Evolutionary conservation across 176 grass and related monocot genomes (phyloP).

Genomic region (Hyparrhenia diplandra): DNA sequence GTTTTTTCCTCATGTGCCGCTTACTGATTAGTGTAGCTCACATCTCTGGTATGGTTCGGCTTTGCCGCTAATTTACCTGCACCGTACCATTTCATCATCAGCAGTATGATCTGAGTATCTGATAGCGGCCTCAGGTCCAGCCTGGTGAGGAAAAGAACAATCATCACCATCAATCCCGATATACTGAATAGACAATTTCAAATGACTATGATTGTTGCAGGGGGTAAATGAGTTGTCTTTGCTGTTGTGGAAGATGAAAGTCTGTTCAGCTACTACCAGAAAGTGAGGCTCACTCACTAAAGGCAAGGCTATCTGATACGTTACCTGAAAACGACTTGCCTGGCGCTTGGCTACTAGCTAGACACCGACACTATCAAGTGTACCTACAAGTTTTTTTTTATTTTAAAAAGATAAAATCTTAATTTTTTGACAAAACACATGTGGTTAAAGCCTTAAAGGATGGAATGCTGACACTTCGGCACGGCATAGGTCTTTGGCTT

Average conservation of each 20-base stretch:
- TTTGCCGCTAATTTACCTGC: slow-evolving; percentile 35
- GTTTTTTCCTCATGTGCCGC: slow-evolving; percentile 35
- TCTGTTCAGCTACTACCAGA: slow-evolving; percentile 1
- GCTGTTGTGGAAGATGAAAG: slow-evolving; percentile 15
- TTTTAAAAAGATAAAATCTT: neutral
- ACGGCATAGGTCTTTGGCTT: slow-evolving; percentile 1
- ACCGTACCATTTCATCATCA: neutral
- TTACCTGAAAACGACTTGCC: slow-evolving; percentile 23
- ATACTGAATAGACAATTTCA: slow-evolving; percentile 14
- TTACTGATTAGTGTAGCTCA: slow-evolving; percentile 58
- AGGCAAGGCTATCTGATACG: slow-evolving; percentile 19
- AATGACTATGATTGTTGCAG: neutral
- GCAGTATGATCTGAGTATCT: slow-evolving; percentile 19
- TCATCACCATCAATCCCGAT: neutral
- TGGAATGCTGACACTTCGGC: neutral
- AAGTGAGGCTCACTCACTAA: slow-evolving; percentile 26
- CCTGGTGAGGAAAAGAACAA: neutral
- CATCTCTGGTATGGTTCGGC: slow-evolving; percentile 3
- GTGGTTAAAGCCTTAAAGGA: neutral
- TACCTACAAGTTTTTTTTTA: neutral
- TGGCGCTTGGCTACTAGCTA: neutral
- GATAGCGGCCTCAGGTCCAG: slow-evolving; percentile 41
- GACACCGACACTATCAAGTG: slow-evolving; percentile 27
- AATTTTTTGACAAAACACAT: neutral
- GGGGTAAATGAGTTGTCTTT: neutral